A percentile compares a stretch with the other conserved stretches of the same genome.
Evolutionary conservation across 2,329 filamentous ascomycete species (phyloP).

Genomic region (Bisporella sp.): DNA sequence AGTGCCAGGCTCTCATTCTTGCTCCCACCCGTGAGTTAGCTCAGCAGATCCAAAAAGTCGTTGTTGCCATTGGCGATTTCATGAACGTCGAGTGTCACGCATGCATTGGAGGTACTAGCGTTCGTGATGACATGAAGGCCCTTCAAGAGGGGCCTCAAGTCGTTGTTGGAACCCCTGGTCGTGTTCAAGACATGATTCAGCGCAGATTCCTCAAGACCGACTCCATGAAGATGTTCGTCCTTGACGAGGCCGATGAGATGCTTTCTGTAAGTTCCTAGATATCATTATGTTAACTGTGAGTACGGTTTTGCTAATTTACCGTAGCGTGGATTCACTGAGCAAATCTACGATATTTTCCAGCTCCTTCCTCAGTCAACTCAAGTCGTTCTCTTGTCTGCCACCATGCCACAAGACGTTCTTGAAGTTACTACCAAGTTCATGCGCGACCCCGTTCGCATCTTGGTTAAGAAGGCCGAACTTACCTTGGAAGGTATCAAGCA

Average conservation of each 20-base stretch:
- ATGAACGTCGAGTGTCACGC: conserved; percentile 99
- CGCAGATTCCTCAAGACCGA: conserved; percentile 95
- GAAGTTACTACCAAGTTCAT: conserved; percentile 99
- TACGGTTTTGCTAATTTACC: conserved; percentile 28
- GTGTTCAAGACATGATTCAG: conserved; percentile 99
- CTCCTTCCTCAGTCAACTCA: conserved; percentile 96
- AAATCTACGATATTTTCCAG: conserved; percentile 99
- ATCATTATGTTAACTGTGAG: neutral
- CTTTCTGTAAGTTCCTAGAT: conserved; percentile 61
- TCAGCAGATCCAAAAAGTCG: conserved; percentile 99
- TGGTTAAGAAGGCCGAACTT: conserved; percentile 99
- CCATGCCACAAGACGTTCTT: conserved; percentile 97
- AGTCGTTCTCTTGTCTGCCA: conserved; percentile 95
- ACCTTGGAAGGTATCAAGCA: conserved; percentile 99
- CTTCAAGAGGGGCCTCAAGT: conserved; percentile 94
- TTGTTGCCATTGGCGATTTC: conserved; percentile 97
- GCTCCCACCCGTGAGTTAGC: conserved; percentile 97
- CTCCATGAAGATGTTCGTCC: conserved; percentile 99
- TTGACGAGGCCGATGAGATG: conserved; percentile 99
- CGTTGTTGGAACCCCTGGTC: conserved; percentile 94
- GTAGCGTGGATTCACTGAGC: conserved; percentile 96
- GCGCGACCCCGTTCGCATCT: conserved; percentile 96
- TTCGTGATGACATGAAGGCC: conserved; percentile 97
- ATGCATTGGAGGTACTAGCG: conserved; percentile 97
- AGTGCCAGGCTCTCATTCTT: conserved; percentile 96